phyloP scores from a whole-genome alignment of 148 eudicot species.

The Mesembryanthemum crystallinum region DNA sequence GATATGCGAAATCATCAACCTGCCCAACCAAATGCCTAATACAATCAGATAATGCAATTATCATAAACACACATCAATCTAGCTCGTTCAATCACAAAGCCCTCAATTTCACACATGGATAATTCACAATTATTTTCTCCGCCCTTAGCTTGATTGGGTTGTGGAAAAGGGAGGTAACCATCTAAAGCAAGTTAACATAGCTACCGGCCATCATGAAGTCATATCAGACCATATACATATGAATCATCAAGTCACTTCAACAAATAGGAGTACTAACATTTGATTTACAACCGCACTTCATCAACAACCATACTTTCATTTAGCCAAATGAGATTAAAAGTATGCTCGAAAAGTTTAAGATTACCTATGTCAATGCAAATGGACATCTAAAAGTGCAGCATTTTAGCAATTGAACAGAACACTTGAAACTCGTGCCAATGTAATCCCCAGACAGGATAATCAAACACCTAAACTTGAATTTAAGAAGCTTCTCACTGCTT shows the following conservation, averaged over 20 bases:
- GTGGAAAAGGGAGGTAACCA: background rate
- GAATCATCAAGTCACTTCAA: background rate
- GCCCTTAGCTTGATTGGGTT: background rate
- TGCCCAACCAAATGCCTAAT: slow-evolving; percentile 26
- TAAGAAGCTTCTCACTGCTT: background rate
- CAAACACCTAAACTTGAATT: background rate
- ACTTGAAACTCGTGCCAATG: background rate
- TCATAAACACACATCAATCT: background rate
- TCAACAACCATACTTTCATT: background rate
- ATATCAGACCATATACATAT: background rate
- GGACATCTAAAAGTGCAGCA: background rate
- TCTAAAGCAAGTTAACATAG: background rate
- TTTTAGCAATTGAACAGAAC: background rate
- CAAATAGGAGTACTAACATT: background rate
- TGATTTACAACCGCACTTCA: background rate
- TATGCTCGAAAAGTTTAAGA: background rate
- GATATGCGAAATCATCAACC: slow-evolving; percentile 67
- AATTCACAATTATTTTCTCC: background rate
- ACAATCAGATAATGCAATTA: background rate
- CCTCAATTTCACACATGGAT: background rate
- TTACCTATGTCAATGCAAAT: background rate
- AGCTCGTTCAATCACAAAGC: background rate
- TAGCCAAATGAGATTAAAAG: background rate
- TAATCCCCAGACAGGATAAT: background rate
- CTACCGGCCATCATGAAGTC: background rate